phyloP scores from a whole-genome alignment of 352 stramenopile genomes.

The Thalassiosira ordinaria region DNA sequence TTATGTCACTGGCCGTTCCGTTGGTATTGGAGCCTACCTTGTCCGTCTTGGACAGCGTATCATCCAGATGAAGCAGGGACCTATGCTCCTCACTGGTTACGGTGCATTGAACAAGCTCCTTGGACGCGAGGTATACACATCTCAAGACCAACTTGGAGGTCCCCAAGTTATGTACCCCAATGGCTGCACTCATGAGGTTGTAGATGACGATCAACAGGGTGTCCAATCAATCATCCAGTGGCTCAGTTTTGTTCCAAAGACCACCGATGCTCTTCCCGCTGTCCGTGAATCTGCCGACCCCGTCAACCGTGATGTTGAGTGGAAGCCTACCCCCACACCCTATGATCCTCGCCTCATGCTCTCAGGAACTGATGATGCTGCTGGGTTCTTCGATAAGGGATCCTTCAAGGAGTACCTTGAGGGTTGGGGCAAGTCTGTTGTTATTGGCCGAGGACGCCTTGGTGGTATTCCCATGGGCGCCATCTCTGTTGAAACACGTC shows the following conservation, averaged over 20 bases:
- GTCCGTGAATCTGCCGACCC: slow-evolving; percentile 82
- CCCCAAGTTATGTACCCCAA: slow-evolving; percentile 99
- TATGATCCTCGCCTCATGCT: slow-evolving; percentile 98
- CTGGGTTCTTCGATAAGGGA: slow-evolving; percentile 97
- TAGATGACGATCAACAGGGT: slow-evolving; percentile 97
- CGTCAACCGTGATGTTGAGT: slow-evolving; percentile 91
- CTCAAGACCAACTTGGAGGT: slow-evolving; percentile 98
- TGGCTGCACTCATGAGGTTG: slow-evolving; percentile 96
- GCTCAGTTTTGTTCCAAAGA: slow-evolving; percentile 98
- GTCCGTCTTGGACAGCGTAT: slow-evolving; percentile 98
- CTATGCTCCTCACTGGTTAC: slow-evolving; percentile 99
- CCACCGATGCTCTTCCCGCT: slow-evolving; percentile 82
- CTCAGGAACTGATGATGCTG: slow-evolving; percentile 78
- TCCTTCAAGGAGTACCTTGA: slow-evolving; percentile 97
- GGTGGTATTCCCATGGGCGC: slow-evolving; percentile 98
- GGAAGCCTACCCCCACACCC: slow-evolving; percentile 92
- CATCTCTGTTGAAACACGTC: slow-evolving; percentile 98
- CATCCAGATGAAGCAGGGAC: slow-evolving; percentile 97
- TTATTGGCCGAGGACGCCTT: slow-evolving; percentile 96
- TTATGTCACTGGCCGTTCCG: slow-evolving; percentile 98
- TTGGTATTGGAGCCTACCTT: slow-evolving; percentile 99
- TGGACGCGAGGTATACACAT: slow-evolving; percentile 99
- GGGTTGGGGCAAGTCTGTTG: slow-evolving; percentile 99
- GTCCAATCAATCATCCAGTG: slow-evolving; percentile 95
- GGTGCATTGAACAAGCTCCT: slow-evolving; percentile 99